Evolutionary conservation across 2,329 filamentous ascomycete genomes (phyloP), one percentile per base, ranked within the genome.

Genomic region (Botrytis cinerea): DNA sequence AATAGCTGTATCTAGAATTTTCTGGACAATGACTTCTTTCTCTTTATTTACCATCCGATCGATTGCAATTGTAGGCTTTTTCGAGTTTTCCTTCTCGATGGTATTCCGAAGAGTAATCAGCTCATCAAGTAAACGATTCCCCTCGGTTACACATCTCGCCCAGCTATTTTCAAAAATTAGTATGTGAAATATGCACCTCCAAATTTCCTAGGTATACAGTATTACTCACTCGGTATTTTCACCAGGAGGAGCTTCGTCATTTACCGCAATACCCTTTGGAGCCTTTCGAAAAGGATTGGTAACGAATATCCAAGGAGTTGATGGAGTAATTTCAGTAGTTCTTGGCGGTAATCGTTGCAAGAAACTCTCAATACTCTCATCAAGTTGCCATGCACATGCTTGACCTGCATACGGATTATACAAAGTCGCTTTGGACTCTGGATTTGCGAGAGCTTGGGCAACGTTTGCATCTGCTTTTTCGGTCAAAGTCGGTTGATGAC

Each of bases 301-400:
- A 60, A 92, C 87, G 84, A 87, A 94, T 66, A 97, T 93, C 92
- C 93, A 96, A 0, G 87, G 87, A 4, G 86, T 84, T 5, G 82
- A 80, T 3, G 84, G 81, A 18, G 74, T 70, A 16, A 28, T 1
- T n/a, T 32, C 64, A 1, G 90, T 92, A 1, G 87, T 91, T 5
- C 87, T 86, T 0, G 93, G 92, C 0, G 91, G 91, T 0, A 95
- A 84, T 14, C 93, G 89, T 14, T 83, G 74, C 2, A 96, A 82
- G 77, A 97, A 97, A 1, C 87, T 86, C 12, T 87, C 82, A 1
- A 92, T 82, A 0, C 87, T 87, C 79, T 95, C 92, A 1, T 83
- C 83, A 43, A 90, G 84, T 80, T 92, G 91, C 84, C 91, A 90
- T 40, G 87, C 90, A 75, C 79, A 81, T 0, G 81, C 71, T 1